A percentile compares a stretch with the other conserved stretches of the same genome.
These are phyloP conservation scores for Solanum ahanhuiri DNA, from an alignment of 257 asterid species.

Conservation along the genomic window DNA sequence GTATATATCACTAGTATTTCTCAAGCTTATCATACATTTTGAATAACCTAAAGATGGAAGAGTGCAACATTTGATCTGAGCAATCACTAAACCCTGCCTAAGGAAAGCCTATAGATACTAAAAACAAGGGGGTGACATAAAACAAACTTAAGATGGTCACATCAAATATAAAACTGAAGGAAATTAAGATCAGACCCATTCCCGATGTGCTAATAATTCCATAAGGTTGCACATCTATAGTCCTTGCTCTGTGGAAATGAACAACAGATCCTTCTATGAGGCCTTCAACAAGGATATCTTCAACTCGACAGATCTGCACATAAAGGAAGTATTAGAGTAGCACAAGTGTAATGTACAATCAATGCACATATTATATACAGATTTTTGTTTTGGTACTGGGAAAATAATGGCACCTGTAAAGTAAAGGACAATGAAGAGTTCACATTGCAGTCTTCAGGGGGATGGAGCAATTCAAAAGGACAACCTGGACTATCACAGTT, in stretches of 20 bases:
- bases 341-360: background rate
- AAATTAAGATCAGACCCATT: slow-evolving; percentile 54
- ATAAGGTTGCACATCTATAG: slow-evolving; percentile 55
- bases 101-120: background rate
- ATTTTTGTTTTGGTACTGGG: background rate
- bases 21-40: background rate
- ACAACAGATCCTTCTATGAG: slow-evolving; percentile 91
- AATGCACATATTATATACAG: background rate
- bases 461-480: slow-evolving; percentile 81
- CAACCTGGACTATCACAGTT: slow-evolving; percentile 63
- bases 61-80: background rate
- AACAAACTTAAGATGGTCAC: background rate
- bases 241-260: slow-evolving; percentile 94
- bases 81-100: background rate
- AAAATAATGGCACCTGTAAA: slow-evolving; percentile 61
- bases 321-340: background rate
- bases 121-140: background rate
- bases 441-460: slow-evolving; percentile 99
- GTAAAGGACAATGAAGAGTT: slow-evolving; percentile 95
- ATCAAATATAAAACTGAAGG: background rate
- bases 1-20: background rate
- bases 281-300: slow-evolving; percentile 95
- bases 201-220: slow-evolving; percentile 92
- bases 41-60: background rate
- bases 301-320: slow-evolving; percentile 91